These are phyloP conservation scores for Plantago lanceolata DNA, from an alignment of 305 asterid species.

Conservation along the genomic window DNA sequence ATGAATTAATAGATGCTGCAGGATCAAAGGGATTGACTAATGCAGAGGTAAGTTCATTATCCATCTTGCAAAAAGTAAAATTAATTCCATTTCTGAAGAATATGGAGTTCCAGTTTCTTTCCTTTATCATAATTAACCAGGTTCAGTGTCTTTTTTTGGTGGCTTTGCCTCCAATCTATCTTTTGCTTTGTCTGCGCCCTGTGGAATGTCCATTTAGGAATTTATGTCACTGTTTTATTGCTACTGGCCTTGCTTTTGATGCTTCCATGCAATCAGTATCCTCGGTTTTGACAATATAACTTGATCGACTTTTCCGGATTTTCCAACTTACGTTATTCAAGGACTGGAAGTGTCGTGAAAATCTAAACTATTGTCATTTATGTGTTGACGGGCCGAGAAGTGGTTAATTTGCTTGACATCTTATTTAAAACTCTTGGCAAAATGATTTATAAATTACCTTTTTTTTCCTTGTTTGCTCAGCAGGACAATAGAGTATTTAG, in stretches of 20 bases:
- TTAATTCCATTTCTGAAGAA: slow-evolving; percentile 3
- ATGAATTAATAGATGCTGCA: too few relatives aligned
- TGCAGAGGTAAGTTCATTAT: slow-evolving; percentile 50
- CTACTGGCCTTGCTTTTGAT: too few relatives aligned
- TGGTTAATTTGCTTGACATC: slow-evolving; percentile 16
- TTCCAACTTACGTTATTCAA: slow-evolving; percentile 5
- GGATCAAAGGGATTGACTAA: slow-evolving; percentile 71
- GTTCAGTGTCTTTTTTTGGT: slow-evolving; percentile 17
- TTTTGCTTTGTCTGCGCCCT: slow-evolving; percentile 9
- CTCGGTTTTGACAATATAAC: too few relatives aligned
- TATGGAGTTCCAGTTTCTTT: slow-evolving; percentile 4
- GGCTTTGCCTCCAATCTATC: slow-evolving; percentile 7
- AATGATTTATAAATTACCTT: slow-evolving; percentile 8
- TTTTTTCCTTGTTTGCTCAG: neutral
- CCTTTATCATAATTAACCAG: slow-evolving; percentile 13
- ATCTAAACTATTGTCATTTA: slow-evolving; percentile 12
- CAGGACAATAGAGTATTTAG: too few relatives aligned
- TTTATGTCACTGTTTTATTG: too few relatives aligned
- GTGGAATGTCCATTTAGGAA: neutral
- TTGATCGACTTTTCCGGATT: slow-evolving; percentile 14
- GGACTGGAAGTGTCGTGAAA: slow-evolving; percentile 17
- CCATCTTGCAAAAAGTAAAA: slow-evolving; percentile 17
- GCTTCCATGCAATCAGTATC: too few relatives aligned
- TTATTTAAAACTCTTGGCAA: slow-evolving; percentile 16
- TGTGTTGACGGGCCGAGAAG: slow-evolving; percentile 10